A percentile compares a stretch with the other conserved stretches of the same genome.
These are phyloP conservation scores for Solanum hybrid DNA, from an alignment of 305 asterid species.

Conservation along the genomic window DNA sequence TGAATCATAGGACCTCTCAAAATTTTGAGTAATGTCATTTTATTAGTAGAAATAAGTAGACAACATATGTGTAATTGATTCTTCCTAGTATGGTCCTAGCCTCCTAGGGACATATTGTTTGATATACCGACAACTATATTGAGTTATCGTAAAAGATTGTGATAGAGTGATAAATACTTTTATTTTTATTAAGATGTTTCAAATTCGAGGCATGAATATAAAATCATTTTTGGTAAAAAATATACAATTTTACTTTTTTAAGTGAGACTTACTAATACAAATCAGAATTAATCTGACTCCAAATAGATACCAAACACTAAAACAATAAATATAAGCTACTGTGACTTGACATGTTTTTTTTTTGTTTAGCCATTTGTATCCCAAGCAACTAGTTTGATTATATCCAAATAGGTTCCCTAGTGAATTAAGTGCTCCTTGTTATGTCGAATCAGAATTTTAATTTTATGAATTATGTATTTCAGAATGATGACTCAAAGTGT, in stretches of 20 bases:
- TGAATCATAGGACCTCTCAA: not conserved
- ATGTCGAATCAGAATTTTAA: too few relatives aligned
- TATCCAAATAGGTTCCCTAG: too few relatives aligned
- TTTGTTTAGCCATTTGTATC: not conserved
- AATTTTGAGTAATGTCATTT: not conserved
- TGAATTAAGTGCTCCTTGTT: too few relatives aligned
- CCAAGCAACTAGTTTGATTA: not conserved
- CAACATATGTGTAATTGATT: not conserved
- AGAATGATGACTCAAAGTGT: too few relatives aligned
- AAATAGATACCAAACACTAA: too few relatives aligned
- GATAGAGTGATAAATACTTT: not conserved
- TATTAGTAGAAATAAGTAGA: not conserved
- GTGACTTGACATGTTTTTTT: not conserved
- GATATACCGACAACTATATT: not conserved
- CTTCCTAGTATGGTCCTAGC: not conserved
- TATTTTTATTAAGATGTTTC: not conserved
- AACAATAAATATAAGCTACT: too few relatives aligned
- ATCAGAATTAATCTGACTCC: too few relatives aligned
- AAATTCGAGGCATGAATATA: rapidly evolving
- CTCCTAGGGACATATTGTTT: not conserved
- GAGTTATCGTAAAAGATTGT: rapidly evolving
- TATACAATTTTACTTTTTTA: too few relatives aligned
- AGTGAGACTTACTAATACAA: too few relatives aligned
- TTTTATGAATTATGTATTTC: too few relatives aligned
- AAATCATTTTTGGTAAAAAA: not conserved